Evolutionary conservation across 1,139 yeast species (phyloP).

Genomic region (Lodderomyces elongisporus): DNA sequence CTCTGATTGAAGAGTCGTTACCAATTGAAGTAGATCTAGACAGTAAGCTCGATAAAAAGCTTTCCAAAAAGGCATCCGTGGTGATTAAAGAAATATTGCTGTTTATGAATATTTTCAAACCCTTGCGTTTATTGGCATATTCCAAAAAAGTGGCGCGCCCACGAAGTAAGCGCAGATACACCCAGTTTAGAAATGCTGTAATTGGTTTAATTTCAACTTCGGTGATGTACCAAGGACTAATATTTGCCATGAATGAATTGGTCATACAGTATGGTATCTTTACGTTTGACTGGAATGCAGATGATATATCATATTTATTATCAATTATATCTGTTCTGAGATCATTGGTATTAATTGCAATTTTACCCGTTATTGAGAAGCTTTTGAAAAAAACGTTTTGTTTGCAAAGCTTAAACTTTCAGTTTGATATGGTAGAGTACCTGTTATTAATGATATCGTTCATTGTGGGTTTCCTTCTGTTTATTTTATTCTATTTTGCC

Average conservation of each 20-base stretch:
- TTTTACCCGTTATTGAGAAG: conserved; percentile 31
- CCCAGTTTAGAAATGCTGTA: conserved; percentile 28
- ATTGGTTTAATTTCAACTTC: conserved; percentile 36
- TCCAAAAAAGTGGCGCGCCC: conserved; percentile 3
- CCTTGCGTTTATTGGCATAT: conserved; percentile 21
- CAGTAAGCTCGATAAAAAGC: too few species aligned
- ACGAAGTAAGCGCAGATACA: conserved; percentile 7
- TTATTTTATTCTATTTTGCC: conserved; percentile 12
- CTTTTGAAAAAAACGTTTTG: conserved; percentile 23
- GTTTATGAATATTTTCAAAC: conserved; percentile 28
- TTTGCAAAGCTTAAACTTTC: conserved; percentile 32
- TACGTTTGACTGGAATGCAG: conserved; percentile 54
- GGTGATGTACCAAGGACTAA: conserved; percentile 31
- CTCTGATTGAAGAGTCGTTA: neutral
- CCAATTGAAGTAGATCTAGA: too few species aligned
- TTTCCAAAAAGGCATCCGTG: neutral
- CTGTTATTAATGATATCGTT: conserved; percentile 17
- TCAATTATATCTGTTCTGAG: conserved; percentile 47
- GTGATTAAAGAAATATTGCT: neutral
- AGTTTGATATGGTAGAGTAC: conserved; percentile 55
- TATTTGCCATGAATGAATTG: conserved; percentile 35
- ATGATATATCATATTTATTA: conserved; percentile 52
- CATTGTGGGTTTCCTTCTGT: conserved; percentile 3
- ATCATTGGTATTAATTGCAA: conserved; percentile 26
- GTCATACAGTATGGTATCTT: conserved; percentile 53